Percentiles rank a stretch among this genome's conserved stretches.
Evolutionary conservation across 805 yeast genomes (phyloP).

Genomic region (Pichia nakasei): DNA sequence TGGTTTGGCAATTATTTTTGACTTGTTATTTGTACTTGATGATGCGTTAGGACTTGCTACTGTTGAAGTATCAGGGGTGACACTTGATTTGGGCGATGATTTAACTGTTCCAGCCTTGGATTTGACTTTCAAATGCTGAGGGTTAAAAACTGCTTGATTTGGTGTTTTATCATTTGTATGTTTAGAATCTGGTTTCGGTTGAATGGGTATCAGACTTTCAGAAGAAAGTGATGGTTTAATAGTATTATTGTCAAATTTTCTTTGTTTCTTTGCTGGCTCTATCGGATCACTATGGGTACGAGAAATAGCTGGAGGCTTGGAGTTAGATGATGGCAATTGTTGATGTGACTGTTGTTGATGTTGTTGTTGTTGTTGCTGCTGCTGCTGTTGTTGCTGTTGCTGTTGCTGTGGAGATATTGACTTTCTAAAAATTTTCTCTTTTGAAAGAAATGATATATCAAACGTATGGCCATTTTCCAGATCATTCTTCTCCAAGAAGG

Average conservation of each 20-base stretch:
- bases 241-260: not conserved
- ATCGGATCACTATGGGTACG: not conserved
- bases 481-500: constrained; percentile 45
- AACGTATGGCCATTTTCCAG: constrained; percentile 38
- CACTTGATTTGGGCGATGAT: not conserved
- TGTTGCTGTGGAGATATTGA: constrained; percentile 23
- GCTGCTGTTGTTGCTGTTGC: constrained; percentile 8
- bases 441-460: constrained; percentile 26
- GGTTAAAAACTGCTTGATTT: not conserved
- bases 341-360: constrained; percentile 1
- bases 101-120: not conserved
- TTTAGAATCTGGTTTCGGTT: not conserved
- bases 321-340: no score
- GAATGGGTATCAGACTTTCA: not conserved
- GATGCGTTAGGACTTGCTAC: not conserved
- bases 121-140: not conserved
- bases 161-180: not conserved
- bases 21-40: not conserved
- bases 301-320: not conserved
- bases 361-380: not conserved
- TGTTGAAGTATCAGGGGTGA: no score
- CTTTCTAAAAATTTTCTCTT: constrained; percentile 25
- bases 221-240: not conserved
- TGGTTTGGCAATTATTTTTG: not conserved
- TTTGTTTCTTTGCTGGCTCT: constrained; percentile 5